Evolutionary conservation across 495 filamentous ascomycete genomes (phyloP), one percentile per base, ranked within the genome.

Genomic region (Daldinia decipiens): DNA sequence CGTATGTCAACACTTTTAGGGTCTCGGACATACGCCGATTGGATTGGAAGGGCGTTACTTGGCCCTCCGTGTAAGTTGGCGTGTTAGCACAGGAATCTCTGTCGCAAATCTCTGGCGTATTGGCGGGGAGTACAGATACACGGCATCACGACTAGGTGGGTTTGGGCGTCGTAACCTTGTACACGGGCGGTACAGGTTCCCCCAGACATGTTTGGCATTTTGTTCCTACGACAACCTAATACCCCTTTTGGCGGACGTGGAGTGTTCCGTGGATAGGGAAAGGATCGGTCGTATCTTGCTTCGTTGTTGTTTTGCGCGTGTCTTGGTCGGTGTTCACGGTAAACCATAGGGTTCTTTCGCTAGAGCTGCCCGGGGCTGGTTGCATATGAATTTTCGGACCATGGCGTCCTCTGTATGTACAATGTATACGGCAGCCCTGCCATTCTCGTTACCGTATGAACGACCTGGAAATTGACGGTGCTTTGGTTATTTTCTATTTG

Each of bases 381-480:
- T 67, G 68, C 68, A 71, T 71, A 59, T 59, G 68, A 34, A 40
- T 36, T 50, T 38, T 40, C 50, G 57, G 40, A 59, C 63, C 21
- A 38, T 17, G 34, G 55, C 45, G 57, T 45, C 59, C 45, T 67
- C 52, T 67, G 68, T 71, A 71, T 40, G 63, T 67, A 71, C 68
- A 71, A n/a, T 71, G 63, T 71, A 63, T 71, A 67, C 62, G 59
- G 62, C 58, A 63, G 59, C 62, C 62, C 58, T 67, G 27, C 62
- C 54, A 24, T 71, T 63, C 59, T 71, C 58, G 47, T 58, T 63
- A 38, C 60, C 53, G 63, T 71, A 71, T 58, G 58, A 62, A 36
- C 62, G 63, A 60, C 51, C 45, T 62, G 68, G 63, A 63, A 67
- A 67, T 71, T 71, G 68, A 71, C 59, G 45, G 55, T 54, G 62